phyloP scores from a whole-genome alignment of 345 rosid species.

The Eucalyptus microcorys region DNA sequence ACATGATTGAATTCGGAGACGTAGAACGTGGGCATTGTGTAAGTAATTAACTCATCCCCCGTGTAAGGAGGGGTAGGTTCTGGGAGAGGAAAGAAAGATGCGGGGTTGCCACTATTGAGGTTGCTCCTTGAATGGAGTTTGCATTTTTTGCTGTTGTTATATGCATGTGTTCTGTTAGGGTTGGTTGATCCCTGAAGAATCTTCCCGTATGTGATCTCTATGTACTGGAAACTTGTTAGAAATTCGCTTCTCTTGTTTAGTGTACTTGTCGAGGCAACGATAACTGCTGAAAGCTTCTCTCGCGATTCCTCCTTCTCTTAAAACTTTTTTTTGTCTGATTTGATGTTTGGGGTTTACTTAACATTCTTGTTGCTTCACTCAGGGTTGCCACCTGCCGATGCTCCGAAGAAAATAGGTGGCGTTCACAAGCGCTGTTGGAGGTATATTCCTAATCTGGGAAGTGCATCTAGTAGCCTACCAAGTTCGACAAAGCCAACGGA shows the following conservation, averaged over 20 bases:
- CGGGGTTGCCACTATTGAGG: background rate
- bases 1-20: background rate
- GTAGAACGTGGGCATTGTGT: background rate
- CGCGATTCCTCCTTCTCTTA: background rate
- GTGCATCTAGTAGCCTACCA: conserved; percentile 6
- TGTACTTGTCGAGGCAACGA: background rate
- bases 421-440: conserved; percentile 94
- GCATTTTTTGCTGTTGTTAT: background rate
- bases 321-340: background rate
- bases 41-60: background rate
- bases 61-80: background rate
- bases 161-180: background rate
- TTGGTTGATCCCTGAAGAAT: background rate
- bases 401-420: conserved; percentile 85
- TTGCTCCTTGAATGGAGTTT: background rate
- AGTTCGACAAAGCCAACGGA: conserved; percentile 12
- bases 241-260: background rate
- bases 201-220: background rate
- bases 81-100: background rate
- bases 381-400: conserved; percentile 62
- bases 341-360: background rate
- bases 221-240: background rate
- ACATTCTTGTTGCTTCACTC: background rate
- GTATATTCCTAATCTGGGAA: conserved; percentile 49
- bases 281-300: background rate